Evolutionary conservation across 1,284 basidiomycete genomes (phyloP), one percentile per base, ranked within the genome.

Genomic region (Pisolithus thermaeus): DNA sequence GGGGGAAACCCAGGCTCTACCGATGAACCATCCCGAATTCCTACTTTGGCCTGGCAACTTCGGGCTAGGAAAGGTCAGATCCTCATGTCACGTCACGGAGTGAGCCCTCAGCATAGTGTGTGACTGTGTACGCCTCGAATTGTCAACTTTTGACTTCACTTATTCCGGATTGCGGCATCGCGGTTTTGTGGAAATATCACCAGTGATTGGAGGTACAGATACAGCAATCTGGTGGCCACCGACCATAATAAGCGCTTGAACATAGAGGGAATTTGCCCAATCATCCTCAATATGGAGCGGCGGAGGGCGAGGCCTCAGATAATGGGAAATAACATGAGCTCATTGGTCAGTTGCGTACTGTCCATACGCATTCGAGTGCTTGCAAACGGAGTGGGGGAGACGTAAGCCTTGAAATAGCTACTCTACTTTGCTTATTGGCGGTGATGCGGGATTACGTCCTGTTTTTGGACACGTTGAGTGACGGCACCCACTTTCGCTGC

Each of bases 21-120:
- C 79, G 60, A 90, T 90, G 64, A 77, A 88, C 83, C 84, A 90
- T 3, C 87, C 87, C 60, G n/a, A n/a, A n/a, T 80, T 86, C 50
- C 85, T 72, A 56, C 84, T 74, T 56, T 80, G 75, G 59, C 72
- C 70, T n/a, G 76, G 64, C n/a, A 79, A 72, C 20, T 87, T 74
- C 2, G 87, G 86, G 12, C 84, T 87, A 4, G 85, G 85, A 59
- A 82, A 87, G 36, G 84, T 76, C 20, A 88, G 71, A 53, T 82
- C 79, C 43, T 88, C 84, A 51, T 77, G 78, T 82, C 86, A 89
- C 20, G 84, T 75, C n/a, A 89, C 86, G 46, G 62, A 67, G 39
- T 75, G 72, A 59, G 68, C 43, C 35, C 58, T 55, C n/a, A 62
- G 66, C 6, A 61, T 47, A 9, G 67, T 68, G 44, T 25, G 56